These are phyloP conservation scores for Rhizoctonia solani DNA, from an alignment of 1,284 basidiomycete genomes.

Conservation along the genomic window DNA sequence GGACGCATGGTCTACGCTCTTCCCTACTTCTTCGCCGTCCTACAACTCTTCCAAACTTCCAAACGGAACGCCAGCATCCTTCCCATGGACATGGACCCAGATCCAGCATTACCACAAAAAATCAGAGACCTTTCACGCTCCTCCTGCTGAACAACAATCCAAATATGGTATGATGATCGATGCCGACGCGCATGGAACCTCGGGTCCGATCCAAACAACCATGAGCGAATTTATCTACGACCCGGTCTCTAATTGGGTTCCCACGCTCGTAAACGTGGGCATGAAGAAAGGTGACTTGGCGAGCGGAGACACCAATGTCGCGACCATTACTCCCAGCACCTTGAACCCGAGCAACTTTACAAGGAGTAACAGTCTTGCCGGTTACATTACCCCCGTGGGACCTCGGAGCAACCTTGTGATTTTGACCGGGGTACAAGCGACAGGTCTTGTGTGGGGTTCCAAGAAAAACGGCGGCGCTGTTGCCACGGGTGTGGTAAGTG, in stretches of 20 bases:
- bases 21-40: constrained; percentile 7
- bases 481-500: constrained; percentile 17
- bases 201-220: constrained; percentile 50
- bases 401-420: constrained; percentile 21
- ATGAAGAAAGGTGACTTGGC: constrained; percentile 27
- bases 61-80: constrained; percentile 17
- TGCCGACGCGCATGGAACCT: constrained; percentile 47
- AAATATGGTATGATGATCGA: constrained; percentile 47
- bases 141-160: constrained; percentile 40
- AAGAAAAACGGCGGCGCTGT: not conserved
- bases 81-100: constrained; percentile 3
- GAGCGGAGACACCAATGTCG: constrained; percentile 16
- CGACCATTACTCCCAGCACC: constrained; percentile 18
- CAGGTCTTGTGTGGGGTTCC: constrained; percentile 11
- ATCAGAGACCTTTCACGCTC: constrained; percentile 50
- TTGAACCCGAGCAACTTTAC: constrained; percentile 21
- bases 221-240: constrained; percentile 43
- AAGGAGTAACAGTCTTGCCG: constrained; percentile 29
- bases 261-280: constrained; percentile 17
- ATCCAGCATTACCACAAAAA: constrained; percentile 36
- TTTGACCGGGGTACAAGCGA: constrained; percentile 26
- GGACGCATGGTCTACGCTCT: constrained; percentile 30
- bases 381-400: constrained; percentile 16
- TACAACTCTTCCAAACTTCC: constrained; percentile 30
- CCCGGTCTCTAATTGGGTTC: constrained; percentile 46